Conservation (phyloP, 78 protist genomes). For the Emiliania huxleyi region DNA sequence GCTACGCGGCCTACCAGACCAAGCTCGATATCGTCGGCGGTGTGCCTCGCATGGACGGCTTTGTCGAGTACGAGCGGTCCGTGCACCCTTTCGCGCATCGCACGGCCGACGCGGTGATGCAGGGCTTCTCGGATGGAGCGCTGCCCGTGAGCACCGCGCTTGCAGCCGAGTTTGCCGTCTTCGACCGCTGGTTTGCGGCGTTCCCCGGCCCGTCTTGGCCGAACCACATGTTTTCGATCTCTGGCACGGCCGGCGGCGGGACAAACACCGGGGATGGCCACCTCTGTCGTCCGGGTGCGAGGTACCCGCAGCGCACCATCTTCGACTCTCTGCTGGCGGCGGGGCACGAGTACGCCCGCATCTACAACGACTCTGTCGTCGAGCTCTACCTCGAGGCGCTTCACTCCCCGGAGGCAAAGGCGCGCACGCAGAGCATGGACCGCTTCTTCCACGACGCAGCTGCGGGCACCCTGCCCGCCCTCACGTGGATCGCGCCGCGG, state of each 20-base stretch:
- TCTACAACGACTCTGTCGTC: neutral
- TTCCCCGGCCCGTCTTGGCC: slow-evolving; percentile 48
- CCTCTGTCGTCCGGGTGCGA: neutral
- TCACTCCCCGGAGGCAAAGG: neutral
- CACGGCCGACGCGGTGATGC: no score
- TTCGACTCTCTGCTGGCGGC: neutral
- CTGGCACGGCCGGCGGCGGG: slow-evolving; percentile 37
- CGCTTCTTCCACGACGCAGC: neutral
- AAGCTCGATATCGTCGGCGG: no score
- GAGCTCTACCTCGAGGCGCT: neutral
- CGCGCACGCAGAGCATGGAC: neutral
- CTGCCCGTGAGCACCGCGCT: no score
- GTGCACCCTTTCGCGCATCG: no score
- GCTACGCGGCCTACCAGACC: neutral
- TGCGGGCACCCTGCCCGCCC: no score
- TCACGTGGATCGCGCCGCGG: no score
- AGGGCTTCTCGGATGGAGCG: no score
- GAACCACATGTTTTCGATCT: slow-evolving; percentile 24
- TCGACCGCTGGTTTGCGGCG: no score
- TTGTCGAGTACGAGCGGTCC: no score
- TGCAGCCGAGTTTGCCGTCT: no score
- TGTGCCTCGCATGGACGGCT: no score
- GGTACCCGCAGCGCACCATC: slow-evolving; percentile 15
- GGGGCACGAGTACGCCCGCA: neutral
- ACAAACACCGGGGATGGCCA: neutral